phyloP scores from a whole-genome alignment of 2,329 filamentous ascomycete genomes.

The Nothophaeocryptopus gaeumannii region DNA sequence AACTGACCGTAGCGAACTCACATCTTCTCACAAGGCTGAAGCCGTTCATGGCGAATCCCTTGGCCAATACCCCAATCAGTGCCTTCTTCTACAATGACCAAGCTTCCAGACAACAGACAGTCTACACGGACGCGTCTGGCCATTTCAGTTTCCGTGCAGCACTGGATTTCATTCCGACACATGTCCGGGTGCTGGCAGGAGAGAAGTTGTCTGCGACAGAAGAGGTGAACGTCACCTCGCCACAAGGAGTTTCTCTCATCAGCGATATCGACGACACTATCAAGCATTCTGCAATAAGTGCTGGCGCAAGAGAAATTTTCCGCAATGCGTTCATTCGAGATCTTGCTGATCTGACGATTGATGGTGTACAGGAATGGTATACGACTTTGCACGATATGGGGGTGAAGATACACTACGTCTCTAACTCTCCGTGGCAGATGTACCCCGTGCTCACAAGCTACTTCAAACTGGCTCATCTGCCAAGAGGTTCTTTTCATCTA shows the following conservation, averaged over 20 bases:
- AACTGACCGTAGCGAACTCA: conserved; percentile 75
- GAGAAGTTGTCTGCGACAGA: conserved; percentile 80
- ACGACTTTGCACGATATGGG: conserved; percentile 71
- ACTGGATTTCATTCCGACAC: conserved; percentile 84
- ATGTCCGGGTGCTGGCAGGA: conserved; percentile 81
- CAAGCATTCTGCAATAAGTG: conserved; percentile 87
- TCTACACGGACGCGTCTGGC: conserved; percentile 81
- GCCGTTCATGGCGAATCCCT: conserved; percentile 84
- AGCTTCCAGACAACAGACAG: conserved; percentile 77
- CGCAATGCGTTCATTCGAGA: conserved; percentile 93
- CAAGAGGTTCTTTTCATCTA: conserved; percentile 84
- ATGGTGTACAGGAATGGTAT: conserved; percentile 91
- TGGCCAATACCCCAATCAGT: conserved; percentile 75
- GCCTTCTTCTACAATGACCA: conserved; percentile 92
- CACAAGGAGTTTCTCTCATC: conserved; percentile 82
- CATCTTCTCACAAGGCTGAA: conserved; percentile 83
- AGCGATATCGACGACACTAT: conserved; percentile 98
- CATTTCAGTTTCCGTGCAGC: conserved; percentile 81
- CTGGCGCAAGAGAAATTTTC: conserved; percentile 89
- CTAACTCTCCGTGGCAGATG: conserved; percentile 98
- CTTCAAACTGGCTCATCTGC: conserved; percentile 76
- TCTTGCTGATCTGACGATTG: conserved; percentile 73
- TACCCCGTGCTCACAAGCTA: conserved; percentile 85
- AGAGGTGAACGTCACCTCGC: conserved; percentile 72
- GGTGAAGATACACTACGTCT: conserved; percentile 92